phyloP scores from a whole-genome alignment of 495 filamentous ascomycete species.

The Neohortaea acidophila region DNA sequence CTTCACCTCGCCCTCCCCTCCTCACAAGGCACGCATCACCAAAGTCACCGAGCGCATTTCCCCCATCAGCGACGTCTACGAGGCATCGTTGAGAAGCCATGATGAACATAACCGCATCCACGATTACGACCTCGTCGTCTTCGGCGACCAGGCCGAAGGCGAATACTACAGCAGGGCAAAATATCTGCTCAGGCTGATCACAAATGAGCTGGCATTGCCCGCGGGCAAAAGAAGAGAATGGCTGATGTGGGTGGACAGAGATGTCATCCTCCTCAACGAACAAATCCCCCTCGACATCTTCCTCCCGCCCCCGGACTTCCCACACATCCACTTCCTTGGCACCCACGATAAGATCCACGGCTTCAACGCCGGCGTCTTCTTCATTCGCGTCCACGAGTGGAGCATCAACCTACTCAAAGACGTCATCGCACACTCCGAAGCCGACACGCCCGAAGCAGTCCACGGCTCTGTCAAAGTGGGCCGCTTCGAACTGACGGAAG shows the following conservation, averaged over 20 bases:
- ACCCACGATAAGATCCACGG: conserved; percentile 23
- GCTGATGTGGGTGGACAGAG: conserved; percentile 28
- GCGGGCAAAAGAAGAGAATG: conserved; percentile 28
- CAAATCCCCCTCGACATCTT: conserved; percentile 32
- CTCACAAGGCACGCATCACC: conserved; percentile 3
- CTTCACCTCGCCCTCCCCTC: no score
- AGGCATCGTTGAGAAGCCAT: conserved; percentile 30
- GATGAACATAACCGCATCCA: conserved; percentile 26
- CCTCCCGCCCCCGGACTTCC: conserved; percentile 30
- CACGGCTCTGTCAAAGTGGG: conserved; percentile 24
- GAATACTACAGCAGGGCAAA: conserved; percentile 32
- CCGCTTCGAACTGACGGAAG: no score
- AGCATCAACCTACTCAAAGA: conserved; percentile 27
- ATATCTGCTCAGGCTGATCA: conserved; percentile 30
- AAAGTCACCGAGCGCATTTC: conserved; percentile 6
- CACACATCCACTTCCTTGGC: conserved; percentile 29
- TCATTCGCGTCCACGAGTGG: conserved; percentile 24
- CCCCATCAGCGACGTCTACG: conserved; percentile 26
- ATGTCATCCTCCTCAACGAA: conserved; percentile 31
- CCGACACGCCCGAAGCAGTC: conserved; percentile 21
- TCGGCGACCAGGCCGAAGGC: conserved; percentile 24
- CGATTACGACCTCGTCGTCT: conserved; percentile 30
- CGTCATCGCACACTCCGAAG: conserved; percentile 24
- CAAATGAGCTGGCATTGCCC: conserved; percentile 31
- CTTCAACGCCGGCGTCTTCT: conserved; percentile 15